Base-by-base conservation (phyloP, 495 filamentous ascomycete species). In the Hypoxylon lenormandii region DNA sequence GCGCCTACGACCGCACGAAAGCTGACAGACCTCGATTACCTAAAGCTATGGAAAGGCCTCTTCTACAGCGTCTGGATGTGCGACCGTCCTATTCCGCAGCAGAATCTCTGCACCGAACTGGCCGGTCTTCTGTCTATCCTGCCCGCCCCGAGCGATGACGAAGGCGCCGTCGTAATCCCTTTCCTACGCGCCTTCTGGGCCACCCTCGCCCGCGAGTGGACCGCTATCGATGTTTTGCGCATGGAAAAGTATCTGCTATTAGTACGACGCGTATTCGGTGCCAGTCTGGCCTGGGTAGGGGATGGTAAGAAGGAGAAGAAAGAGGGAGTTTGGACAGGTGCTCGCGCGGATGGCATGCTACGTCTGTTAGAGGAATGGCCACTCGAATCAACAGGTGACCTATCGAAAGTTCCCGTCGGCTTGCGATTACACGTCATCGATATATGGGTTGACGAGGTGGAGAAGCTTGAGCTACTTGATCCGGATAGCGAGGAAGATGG, bases 1-100 rank as follows among this genome's bases (percentile, higher is more conserved):
- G 86, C 86, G 30, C 86, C 86, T 22, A 79, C 85, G 36, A 73
- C 78, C 46, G 65, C 79, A 47, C 67, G 77, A 1, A 69, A 75
- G 19, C 87, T 98, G 57, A 81, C 86, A 12, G 82, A 88, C 16
- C 78, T 96, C 67, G 94, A 98, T 50, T 82, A 92, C 30, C 83
- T 96, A 56, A 97, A 97, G 80, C 85, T 98, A 64, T 97, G 94
- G 93, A 97, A 97, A 79, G 95, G 94, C 36, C 87, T 98, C 21
- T 98, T 96, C 82, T 98, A 91, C 85, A 95, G 93, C 80, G 87
- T 97, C 77, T 97, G 92, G 89, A 94, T 97, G 89, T 92, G 89
- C 77, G 94, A 97, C 80, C 91, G 91, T 50, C 90, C 93, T 16
- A 82, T 89, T 61, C 88, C 91, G 10, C 94, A 97, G 83, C 94